Conservation (phyloP, 257 asterid genomes). For the Primulina tabacum region DNA sequence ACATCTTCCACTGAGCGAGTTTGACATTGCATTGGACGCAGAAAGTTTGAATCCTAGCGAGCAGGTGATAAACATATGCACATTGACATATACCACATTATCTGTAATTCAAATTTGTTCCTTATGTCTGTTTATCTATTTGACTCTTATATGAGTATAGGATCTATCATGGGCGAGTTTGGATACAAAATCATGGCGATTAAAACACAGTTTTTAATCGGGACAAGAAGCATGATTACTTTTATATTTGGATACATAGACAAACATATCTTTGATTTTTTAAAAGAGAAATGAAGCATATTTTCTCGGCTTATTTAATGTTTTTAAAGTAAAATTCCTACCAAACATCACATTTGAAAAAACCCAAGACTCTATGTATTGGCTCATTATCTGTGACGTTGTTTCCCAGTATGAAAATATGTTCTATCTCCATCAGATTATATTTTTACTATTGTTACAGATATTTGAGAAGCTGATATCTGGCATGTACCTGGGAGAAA, state of each 20-base stretch:
- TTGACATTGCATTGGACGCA: constrained; percentile 61
- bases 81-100: background rate
- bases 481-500: constrained; percentile 95
- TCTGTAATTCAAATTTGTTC: background rate
- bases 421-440: constrained; percentile 11
- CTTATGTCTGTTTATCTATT: background rate
- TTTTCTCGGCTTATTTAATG: background rate
- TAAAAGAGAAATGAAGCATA: background rate
- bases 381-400: background rate
- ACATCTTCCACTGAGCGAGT: constrained; percentile 82
- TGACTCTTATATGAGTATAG: background rate
- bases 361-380: background rate
- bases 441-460: constrained; percentile 32
- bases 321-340: background rate
- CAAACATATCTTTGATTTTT: no score
- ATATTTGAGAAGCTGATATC: constrained; percentile 78
- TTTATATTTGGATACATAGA: background rate
- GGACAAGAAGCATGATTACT: background rate
- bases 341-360: background rate
- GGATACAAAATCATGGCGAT: background rate
- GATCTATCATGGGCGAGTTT: background rate
- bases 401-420: background rate
- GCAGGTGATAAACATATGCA: constrained; percentile 44
- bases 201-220: no score
- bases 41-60: constrained; percentile 87